These are phyloP conservation scores for Chloromonas sp. DNA, from an alignment of 163 green algal genomes.

Conservation along the genomic window DNA sequence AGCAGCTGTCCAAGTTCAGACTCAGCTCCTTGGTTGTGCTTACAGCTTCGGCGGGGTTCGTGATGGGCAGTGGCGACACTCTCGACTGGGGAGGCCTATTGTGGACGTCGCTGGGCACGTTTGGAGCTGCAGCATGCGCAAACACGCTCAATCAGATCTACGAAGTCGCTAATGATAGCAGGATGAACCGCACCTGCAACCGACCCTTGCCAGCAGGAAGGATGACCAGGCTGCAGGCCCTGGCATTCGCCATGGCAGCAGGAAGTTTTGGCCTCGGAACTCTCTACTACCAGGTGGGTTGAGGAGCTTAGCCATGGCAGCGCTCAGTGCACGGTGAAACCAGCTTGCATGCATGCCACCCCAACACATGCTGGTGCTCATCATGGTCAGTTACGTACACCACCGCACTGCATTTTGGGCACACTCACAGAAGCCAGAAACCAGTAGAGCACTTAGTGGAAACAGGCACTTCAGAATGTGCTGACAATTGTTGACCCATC, in stretches of 20 bases:
- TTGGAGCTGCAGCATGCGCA: constrained; percentile 77
- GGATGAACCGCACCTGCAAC: constrained; percentile 84
- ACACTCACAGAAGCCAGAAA: neutral
- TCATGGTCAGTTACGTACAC: neutral
- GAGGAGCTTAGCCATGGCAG: neutral
- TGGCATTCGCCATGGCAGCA: constrained; percentile 70
- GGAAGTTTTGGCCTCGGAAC: constrained; percentile 65
- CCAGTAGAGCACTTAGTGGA: neutral
- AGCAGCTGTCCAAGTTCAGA: constrained; percentile 83
- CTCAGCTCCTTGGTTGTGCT: constrained; percentile 86
- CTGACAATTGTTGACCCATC: too few species aligned
- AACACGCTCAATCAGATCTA: constrained; percentile 94
- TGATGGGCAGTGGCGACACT: constrained; percentile 69
- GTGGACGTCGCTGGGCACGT: constrained; percentile 84
- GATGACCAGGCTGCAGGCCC: constrained; percentile 62
- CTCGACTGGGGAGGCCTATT: constrained; percentile 73
- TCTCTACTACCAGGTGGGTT: constrained; percentile 45
- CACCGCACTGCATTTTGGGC: neutral
- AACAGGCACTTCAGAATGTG: too few species aligned
- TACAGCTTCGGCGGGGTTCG: constrained; percentile 81
- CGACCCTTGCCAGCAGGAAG: constrained; percentile 84
- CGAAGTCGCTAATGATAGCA: constrained; percentile 66
- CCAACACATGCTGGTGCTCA: neutral
- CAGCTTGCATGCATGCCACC: neutral
- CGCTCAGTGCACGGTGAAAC: neutral